Percentiles rank a stretch among this genome's conserved stretches.
phyloP scores from a whole-genome alignment of 805 yeast species.

The Monosporozyma unispora region DNA sequence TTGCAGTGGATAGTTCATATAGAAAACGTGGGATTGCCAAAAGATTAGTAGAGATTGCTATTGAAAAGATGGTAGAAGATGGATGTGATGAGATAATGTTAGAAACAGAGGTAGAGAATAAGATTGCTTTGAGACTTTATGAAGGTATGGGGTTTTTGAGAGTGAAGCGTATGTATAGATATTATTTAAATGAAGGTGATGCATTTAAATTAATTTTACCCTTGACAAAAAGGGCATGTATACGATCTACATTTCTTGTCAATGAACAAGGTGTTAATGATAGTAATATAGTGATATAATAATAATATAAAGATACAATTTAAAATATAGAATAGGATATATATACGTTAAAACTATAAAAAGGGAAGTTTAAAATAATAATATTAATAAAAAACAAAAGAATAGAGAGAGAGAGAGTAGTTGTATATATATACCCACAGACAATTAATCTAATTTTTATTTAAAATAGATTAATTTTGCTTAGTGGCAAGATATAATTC shows the following conservation, averaged over 20 bases:
- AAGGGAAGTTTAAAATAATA: background rate
- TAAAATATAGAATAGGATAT: background rate
- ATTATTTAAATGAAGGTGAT: slow-evolving; percentile 87
- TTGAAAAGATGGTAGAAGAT: slow-evolving; percentile 53
- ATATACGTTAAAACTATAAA: background rate
- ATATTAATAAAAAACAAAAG: background rate
- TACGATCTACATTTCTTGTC: slow-evolving; percentile 43
- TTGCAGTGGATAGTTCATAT: slow-evolving; percentile 65
- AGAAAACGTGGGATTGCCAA: slow-evolving; percentile 82
- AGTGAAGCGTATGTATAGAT: slow-evolving; percentile 68
- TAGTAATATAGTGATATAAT: slow-evolving; percentile 11
- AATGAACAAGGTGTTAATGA: background rate
- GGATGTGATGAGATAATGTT: slow-evolving; percentile 84
- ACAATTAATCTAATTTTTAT: background rate
- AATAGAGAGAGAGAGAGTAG: background rate
- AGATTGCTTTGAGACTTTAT: slow-evolving; percentile 58
- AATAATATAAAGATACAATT: background rate
- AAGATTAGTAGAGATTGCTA: slow-evolving; percentile 49
- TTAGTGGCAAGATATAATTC: slow-evolving; percentile 60
- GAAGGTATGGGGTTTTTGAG: slow-evolving; percentile 70
- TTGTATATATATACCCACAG: background rate
- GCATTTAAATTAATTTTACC: slow-evolving; percentile 85
- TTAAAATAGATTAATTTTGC: background rate
- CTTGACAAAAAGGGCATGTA: slow-evolving; percentile 48
- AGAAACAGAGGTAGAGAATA: slow-evolving; percentile 83